Evolutionary conservation across 768 basidiomycete species (phyloP), one percentile per base, ranked within the genome.

Genomic region (Leccinum ochraceum): DNA sequence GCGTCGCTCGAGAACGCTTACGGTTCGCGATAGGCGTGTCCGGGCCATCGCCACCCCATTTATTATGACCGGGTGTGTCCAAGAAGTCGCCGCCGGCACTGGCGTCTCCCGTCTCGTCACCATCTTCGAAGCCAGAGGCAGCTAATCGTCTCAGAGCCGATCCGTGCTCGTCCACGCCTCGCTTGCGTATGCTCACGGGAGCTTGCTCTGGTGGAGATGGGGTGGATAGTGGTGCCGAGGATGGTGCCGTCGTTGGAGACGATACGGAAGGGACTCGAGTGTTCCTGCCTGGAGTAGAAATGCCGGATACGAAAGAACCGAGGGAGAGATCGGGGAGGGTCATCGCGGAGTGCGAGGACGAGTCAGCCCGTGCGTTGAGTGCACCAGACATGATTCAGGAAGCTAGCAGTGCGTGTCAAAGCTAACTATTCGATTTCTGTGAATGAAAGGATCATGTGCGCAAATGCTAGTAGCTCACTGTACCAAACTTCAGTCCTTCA

Each of bases 321-420:
- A 88, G 76, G 8, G 87, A 86, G 36, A 88, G 73, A 65, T 88
- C 87, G n/a, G 81, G 83, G 42, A 83, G 76, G 2, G 76, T 82
- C 50, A 76, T 75, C 17, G 69, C 66, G 1, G 83, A 83, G 58
- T 79, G 77, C 3, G 71, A 67, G 2, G 81, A 82, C 13, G 76
- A 71, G 64, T 82, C 81, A 52, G 73, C 71, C 1, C 73, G 71
- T 24, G 67, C 55, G 56, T 77, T 76, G 57, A 80, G 74, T 16
- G 81, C 77, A 11, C 76, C 72, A 53, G 82, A 82, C 80, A 81
- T 82, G 62, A 46, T 50, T 11, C 10, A 46, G 44, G 6, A 20
- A 46, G 20, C 17, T 22, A 6, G 28, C 0, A 30, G 28, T 36
- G 16, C n/a, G 44, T 34, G 26, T 61, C 28, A 59, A 44, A 6